Conservation (phyloP, 2,329 filamentous ascomycete genomes). For the Alternaria alternata region DNA sequence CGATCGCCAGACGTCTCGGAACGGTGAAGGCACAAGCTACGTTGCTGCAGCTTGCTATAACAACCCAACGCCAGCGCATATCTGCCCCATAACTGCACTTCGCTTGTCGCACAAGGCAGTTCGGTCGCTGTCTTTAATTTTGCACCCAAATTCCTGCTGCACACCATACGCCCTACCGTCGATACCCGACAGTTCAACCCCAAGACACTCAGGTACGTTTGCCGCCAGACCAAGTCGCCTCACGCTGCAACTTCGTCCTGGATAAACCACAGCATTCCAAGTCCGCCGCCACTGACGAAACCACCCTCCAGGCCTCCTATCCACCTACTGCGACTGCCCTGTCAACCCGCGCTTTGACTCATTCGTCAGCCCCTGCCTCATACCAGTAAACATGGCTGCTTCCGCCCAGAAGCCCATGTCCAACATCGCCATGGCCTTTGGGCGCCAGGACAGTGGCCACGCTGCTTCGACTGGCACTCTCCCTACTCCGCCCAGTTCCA, state of each 20-base stretch:
- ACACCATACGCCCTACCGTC: not conserved
- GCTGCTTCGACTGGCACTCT: slow-evolving; percentile 59
- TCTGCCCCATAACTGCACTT: slow-evolving; percentile 24
- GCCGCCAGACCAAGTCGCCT: not conserved
- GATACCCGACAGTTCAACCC: slow-evolving; percentile 7
- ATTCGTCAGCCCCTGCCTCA: slow-evolving; percentile 36
- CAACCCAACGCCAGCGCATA: slow-evolving; percentile 28
- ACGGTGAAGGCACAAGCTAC: slow-evolving; percentile 35
- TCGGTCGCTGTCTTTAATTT: slow-evolving; percentile 28
- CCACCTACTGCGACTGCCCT: slow-evolving; percentile 24
- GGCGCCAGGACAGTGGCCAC: slow-evolving; percentile 40
- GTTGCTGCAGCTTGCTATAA: slow-evolving; percentile 43
- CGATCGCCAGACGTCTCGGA: slow-evolving; percentile 41
- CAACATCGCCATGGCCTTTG: slow-evolving; percentile 53
- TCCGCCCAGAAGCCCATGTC: slow-evolving; percentile 48
- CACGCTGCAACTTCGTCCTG: not conserved
- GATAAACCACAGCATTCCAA: not conserved
- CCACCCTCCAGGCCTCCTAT: slow-evolving; percentile 1
- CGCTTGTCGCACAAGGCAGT: slow-evolving; percentile 30
- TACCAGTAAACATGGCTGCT: slow-evolving; percentile 46
- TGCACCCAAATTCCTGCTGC: slow-evolving; percentile 4
- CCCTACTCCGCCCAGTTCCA: slow-evolving; percentile 93
- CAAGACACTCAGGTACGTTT: slow-evolving; percentile 15
- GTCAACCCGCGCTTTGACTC: slow-evolving; percentile 33
- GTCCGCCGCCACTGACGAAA: not conserved